Conservation (phyloP, 306 rosid genomes). For the Fagus crenata region DNA sequence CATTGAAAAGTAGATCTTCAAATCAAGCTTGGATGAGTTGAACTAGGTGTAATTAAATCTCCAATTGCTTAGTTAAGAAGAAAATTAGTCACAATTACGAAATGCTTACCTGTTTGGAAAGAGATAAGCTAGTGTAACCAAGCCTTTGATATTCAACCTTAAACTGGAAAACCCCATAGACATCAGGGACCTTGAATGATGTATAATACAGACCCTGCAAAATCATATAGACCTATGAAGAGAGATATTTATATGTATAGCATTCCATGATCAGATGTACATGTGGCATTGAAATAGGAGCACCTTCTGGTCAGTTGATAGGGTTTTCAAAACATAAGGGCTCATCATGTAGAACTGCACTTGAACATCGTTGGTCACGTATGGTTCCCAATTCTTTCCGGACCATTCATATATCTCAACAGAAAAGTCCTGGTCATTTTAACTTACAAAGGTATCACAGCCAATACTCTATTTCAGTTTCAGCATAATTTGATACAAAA, state of each 20-base stretch:
- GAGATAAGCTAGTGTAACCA: constrained; percentile 79
- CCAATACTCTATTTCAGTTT: constrained; percentile 11
- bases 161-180: constrained; percentile 96
- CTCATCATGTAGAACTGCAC: constrained; percentile 99
- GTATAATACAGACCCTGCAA: constrained; percentile 75
- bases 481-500: constrained; percentile 5
- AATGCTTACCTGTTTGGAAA: constrained; percentile 27
- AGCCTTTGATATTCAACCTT: constrained; percentile 88
- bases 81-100: too few relatives aligned
- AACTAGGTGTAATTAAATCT: too few relatives aligned
- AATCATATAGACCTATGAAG: neutral
- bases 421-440: constrained; percentile 65
- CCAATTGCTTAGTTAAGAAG: too few relatives aligned
- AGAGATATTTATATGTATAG: neutral
- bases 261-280: too few relatives aligned
- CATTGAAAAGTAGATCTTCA: too few relatives aligned
- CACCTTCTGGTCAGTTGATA: constrained; percentile 77
- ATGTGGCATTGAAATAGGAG: neutral
- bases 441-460: constrained; percentile 28
- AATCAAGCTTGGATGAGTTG: too few relatives aligned
- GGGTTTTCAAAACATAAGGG: constrained; percentile 87
- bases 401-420: constrained; percentile 90
- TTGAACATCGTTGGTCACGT: constrained; percentile 79
- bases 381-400: constrained; percentile 88
- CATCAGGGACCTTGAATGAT: constrained; percentile 94